Percentiles rank a stretch among this genome's conserved stretches.
phyloP scores from a whole-genome alignment of 768 basidiomycete species.

The Suillus americanus region DNA sequence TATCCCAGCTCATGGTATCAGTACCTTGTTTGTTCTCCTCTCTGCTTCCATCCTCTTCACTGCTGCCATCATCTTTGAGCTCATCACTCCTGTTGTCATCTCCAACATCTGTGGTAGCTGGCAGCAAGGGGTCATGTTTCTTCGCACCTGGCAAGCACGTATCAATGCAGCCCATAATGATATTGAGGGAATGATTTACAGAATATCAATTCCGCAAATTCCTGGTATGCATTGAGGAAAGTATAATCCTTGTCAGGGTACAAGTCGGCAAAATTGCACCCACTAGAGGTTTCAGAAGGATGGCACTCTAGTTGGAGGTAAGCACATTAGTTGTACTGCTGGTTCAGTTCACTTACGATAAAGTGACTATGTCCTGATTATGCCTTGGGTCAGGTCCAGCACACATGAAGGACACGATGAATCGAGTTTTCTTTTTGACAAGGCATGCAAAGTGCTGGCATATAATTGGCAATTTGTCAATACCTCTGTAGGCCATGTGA shows the following conservation, averaged over 20 bases:
- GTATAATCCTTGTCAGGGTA: conserved; percentile 3
- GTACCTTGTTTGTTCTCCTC: background rate
- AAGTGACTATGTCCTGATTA: conserved; percentile 5
- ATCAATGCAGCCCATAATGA: background rate
- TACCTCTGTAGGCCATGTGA: conserved; percentile 2
- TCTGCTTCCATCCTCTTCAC: background rate
- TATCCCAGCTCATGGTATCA: background rate
- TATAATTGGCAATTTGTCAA: conserved; percentile 2
- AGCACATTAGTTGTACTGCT: background rate
- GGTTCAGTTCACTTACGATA: background rate
- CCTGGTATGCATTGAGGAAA: conserved; percentile 4
- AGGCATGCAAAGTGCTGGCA: background rate
- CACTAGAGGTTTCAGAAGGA: background rate
- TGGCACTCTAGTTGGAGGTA: background rate
- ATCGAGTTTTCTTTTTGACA: background rate
- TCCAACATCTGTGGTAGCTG: background rate
- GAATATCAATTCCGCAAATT: conserved; percentile 4
- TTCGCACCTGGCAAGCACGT: background rate
- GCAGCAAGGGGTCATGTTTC: background rate
- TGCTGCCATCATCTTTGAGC: background rate
- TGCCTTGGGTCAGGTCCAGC: conserved; percentile 6
- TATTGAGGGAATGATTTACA: conserved; percentile 2
- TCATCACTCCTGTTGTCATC: background rate
- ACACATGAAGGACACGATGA: conserved; percentile 8
- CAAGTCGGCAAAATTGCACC: background rate